These are phyloP conservation scores for Nicotiana benthamiana DNA, from an alignment of 257 asterid species.

Conservation along the genomic window DNA sequence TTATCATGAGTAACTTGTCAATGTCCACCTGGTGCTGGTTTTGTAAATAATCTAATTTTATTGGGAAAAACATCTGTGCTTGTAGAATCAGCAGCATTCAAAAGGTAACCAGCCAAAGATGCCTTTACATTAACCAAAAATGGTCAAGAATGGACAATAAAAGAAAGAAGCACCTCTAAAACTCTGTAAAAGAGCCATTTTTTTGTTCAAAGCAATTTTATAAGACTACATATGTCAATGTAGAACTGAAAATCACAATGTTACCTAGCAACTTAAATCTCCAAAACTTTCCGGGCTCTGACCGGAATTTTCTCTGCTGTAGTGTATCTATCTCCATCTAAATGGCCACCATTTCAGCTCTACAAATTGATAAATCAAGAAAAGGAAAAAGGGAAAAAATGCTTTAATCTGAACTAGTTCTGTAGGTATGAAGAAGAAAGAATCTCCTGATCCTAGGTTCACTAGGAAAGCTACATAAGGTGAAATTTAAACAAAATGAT, in stretches of 20 bases:
- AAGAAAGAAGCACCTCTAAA: not conserved
- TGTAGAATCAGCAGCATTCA: not conserved
- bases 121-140: not conserved
- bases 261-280: not conserved
- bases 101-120: not conserved
- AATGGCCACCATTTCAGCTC: not conserved
- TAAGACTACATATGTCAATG: not conserved
- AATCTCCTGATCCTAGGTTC: conserved; percentile 15
- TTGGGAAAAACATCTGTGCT: not conserved
- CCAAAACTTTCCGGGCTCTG: not conserved
- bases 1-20: not conserved
- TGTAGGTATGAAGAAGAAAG: conserved; percentile 7
- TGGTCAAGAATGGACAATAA: not conserved
- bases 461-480: conserved; percentile 8
- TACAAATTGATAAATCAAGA: not conserved
- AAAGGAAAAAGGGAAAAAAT: not conserved
- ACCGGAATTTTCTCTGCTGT: not conserved
- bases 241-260: not conserved
- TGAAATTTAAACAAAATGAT: conserved; percentile 45
- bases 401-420: not conserved
- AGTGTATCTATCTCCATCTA: not conserved
- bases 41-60: not conserved
- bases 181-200: not conserved
- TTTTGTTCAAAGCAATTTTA: not conserved
- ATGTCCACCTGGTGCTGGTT: not conserved